Percentiles rank a stretch among this genome's conserved stretches.
Evolutionary conservation across 2,329 filamentous ascomycete genomes (phyloP).

Genomic region (Phialophora tarda): DNA sequence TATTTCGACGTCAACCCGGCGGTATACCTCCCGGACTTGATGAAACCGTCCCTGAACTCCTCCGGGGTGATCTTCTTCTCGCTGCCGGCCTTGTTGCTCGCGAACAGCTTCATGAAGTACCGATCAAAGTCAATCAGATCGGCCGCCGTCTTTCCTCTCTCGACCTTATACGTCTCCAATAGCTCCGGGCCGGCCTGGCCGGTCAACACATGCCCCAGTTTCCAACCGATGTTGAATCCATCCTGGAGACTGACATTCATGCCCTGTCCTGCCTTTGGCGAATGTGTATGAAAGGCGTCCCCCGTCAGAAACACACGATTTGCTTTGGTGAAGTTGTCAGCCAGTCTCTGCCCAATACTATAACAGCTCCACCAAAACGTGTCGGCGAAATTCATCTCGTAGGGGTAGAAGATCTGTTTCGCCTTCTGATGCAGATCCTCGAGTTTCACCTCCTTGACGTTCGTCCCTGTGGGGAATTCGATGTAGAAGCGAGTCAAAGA

Average conservation of each 20-base stretch:
- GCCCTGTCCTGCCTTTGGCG: constrained; percentile 72
- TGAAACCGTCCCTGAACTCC: constrained; percentile 63
- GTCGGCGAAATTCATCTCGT: constrained; percentile 59
- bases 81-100: constrained; percentile 44
- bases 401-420: constrained; percentile 60
- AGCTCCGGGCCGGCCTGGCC: constrained; percentile 52
- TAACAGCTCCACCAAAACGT: constrained; percentile 74
- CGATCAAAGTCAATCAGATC: constrained; percentile 68
- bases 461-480: constrained; percentile 59
- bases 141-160: constrained; percentile 59
- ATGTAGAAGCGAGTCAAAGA: constrained; percentile 68
- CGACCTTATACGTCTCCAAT: constrained; percentile 60
- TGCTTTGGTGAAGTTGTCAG: constrained; percentile 69
- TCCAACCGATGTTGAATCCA: constrained; percentile 66
- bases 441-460: constrained; percentile 59
- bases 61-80: constrained; percentile 48
- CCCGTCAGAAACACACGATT: constrained; percentile 71
- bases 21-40: constrained; percentile 63
- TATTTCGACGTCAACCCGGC: constrained; percentile 66
- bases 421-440: constrained; percentile 61
- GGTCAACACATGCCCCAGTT: constrained; percentile 58
- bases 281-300: constrained; percentile 72
- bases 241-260: constrained; percentile 63
- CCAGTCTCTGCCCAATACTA: constrained; percentile 72
- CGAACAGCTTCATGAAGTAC: constrained; percentile 61